Evolutionary conservation across 2,329 filamentous ascomycete genomes (phyloP).

Genomic region (Ceratocystis destructans): DNA sequence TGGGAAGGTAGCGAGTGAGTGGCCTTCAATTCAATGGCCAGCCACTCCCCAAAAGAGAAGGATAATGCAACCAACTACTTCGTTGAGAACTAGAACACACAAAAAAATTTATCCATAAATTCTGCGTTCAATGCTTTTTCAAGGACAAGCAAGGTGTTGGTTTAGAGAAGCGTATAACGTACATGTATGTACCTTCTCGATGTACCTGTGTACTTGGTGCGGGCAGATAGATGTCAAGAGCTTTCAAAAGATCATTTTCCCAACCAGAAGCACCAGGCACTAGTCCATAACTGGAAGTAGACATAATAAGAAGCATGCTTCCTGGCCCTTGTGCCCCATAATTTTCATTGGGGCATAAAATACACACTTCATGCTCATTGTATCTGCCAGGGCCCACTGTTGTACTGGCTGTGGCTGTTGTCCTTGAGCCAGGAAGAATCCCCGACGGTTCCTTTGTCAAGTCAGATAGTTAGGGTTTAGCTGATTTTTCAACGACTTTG

Average conservation of each 20-base stretch:
- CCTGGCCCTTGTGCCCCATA: conserved; percentile 3
- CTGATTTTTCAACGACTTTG: neutral
- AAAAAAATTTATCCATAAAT: neutral
- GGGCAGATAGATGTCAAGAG: conserved; percentile 6
- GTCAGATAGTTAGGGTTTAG: neutral
- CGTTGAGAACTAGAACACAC: neutral
- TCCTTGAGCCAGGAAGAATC: neutral
- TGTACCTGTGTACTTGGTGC: neutral
- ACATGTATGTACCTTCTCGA: neutral
- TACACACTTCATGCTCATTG: neutral
- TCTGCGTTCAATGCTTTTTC: neutral
- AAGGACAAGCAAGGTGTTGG: neutral
- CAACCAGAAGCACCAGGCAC: conserved; percentile 18
- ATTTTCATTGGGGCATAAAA: conserved; percentile 17
- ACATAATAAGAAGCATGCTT: neutral
- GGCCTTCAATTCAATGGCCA: neutral
- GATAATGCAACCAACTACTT: conserved; percentile 6
- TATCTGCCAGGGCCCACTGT: neutral
- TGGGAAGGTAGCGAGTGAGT: neutral
- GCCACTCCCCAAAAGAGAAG: neutral
- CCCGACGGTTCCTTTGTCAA: conserved; percentile 3
- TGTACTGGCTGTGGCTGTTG: neutral
- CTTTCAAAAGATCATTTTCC: conserved; percentile 12
- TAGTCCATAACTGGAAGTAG: conserved; percentile 15
- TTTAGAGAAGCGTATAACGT: neutral